Percentiles rank a stretch among this genome's conserved stretches.
Conservation (phyloP, 169 alveolate species). For the Cryptosporidium sp. region DNA sequence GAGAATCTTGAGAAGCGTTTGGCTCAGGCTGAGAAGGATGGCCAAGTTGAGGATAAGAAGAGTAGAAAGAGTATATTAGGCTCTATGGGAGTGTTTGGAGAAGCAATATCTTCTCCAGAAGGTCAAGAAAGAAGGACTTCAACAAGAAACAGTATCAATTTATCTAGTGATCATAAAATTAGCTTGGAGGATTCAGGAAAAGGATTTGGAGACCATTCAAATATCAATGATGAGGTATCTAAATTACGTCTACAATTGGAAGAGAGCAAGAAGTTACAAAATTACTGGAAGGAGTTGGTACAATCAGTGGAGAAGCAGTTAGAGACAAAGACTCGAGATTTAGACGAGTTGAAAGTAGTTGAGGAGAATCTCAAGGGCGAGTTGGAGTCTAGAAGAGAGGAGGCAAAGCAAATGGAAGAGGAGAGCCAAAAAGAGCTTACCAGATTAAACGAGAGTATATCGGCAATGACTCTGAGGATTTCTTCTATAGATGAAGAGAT, state of each 20-base stretch:
- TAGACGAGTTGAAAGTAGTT: conserved; percentile 6
- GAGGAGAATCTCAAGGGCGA: conserved; percentile 18
- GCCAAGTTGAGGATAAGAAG: not conserved
- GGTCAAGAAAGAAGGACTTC: not conserved
- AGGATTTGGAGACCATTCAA: not conserved
- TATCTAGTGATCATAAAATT: not conserved
- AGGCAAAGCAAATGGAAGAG: not conserved
- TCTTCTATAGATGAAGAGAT: conserved; percentile 68
- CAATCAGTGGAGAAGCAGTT: conserved; percentile 69
- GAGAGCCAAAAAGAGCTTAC: conserved; percentile 22
- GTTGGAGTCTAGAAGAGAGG: conserved; percentile 7
- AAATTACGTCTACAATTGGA: conserved; percentile 16
- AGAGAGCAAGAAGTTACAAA: conserved; percentile 53
- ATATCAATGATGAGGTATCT: not conserved
- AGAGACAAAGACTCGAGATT: conserved; percentile 25
- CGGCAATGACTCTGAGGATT: conserved; percentile 50
- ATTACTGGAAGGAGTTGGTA: conserved; percentile 60
- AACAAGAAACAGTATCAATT: not conserved
- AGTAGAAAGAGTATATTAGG: not conserved
- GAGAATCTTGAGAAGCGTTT: conserved; percentile 10
- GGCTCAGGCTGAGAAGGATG: not conserved
- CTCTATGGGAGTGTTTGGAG: not conserved
- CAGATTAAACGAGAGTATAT: conserved; percentile 32
- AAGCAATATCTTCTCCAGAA: not conserved
- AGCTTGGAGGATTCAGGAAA: not conserved